Percentiles rank a stretch among this genome's conserved stretches.
phyloP scores from a whole-genome alignment of 129 eudicot species.

The sunflower (Helianthus annuus) region HanXRQr2.0-SUNRISE NC_035443.2:154244901-154245400 shows the following conservation, averaged over 20 bases:
- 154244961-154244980: conserved; percentile 23
- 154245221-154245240: too few species aligned
- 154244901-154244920: conserved; percentile 26
- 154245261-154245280: conserved; percentile 9
- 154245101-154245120: conserved; percentile 35
- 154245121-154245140: conserved; percentile 27
- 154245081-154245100: conserved; percentile 35
- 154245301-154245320: conserved; percentile 10
- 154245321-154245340: conserved; percentile 6
- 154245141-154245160: conserved; percentile 10
- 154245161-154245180: neutral
- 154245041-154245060: conserved; percentile 6
- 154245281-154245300: conserved; percentile 17
- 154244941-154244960: neutral
- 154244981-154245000: conserved; percentile 2
- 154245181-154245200: neutral
- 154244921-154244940: conserved; percentile 19
- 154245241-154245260: neutral
- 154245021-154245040: neutral
- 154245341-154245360: neutral
- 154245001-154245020: neutral
- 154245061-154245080: conserved; percentile 13
- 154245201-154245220: too few species aligned
- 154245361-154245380: neutral
- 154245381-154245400: conserved; percentile 3